Evolutionary conservation across 768 basidiomycete genomes (phyloP).

Genomic region (Lentinula guzmanii): DNA sequence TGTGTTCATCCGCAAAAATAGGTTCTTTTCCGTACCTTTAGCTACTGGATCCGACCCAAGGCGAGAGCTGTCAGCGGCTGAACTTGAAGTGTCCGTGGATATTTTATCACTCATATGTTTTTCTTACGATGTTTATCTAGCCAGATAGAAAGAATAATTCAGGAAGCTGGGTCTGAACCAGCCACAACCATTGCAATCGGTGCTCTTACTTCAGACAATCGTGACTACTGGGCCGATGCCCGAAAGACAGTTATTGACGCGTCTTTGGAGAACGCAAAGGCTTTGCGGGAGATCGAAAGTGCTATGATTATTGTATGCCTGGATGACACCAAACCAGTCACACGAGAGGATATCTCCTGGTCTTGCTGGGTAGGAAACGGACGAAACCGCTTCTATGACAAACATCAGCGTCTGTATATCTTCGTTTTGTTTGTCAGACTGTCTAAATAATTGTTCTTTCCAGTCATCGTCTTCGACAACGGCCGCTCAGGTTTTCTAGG

Average conservation of each 20-base stretch:
- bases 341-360: conserved; percentile 79
- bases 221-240: conserved; percentile 87
- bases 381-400: conserved; percentile 91
- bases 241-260: conserved; percentile 54
- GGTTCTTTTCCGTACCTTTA: conserved; percentile 81
- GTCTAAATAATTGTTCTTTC: not conserved
- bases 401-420: conserved; percentile 74
- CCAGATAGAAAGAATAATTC: conserved; percentile 67
- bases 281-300: conserved; percentile 79
- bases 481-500: conserved; percentile 93
- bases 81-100: conserved; percentile 63
- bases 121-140: conserved; percentile 19
- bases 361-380: conserved; percentile 87
- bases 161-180: conserved; percentile 44
- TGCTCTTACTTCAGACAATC: conserved; percentile 81
- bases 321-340: conserved; percentile 77
- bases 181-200: conserved; percentile 53
- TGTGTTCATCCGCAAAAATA: conserved; percentile 86
- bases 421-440: not conserved
- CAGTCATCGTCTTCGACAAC: conserved; percentile 92
- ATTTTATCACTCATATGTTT: not conserved
- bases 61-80: conserved; percentile 65
- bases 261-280: conserved; percentile 56
- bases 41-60: conserved; percentile 44
- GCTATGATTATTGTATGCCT: conserved; percentile 84